Percentiles rank a stretch among this genome's conserved stretches.
phyloP scores from a whole-genome alignment of 176 grass and related monocot species.

The Carex scoparia region DNA sequence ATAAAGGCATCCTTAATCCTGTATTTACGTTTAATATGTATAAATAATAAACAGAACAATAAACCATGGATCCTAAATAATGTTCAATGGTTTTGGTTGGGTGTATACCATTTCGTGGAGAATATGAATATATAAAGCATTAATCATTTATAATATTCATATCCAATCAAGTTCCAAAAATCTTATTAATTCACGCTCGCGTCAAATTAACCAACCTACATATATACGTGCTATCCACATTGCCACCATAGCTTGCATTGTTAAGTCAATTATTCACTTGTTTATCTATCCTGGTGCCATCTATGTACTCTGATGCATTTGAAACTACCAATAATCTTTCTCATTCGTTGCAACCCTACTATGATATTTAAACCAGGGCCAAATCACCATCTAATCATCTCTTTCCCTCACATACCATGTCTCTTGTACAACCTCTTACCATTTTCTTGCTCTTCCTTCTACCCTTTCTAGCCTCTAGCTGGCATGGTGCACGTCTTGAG shows the following conservation, averaged over 20 bases:
- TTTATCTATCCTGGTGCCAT: background rate
- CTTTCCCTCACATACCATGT: conserved; percentile 8
- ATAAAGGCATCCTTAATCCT: background rate
- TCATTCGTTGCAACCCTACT: background rate
- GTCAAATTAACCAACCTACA: background rate
- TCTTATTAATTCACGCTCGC: background rate
- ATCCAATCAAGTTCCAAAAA: background rate
- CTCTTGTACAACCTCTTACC: background rate
- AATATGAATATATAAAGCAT: too few relatives aligned
- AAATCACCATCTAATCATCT: background rate
- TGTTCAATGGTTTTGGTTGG: background rate
- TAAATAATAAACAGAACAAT: background rate
- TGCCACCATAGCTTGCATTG: background rate
- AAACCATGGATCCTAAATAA: background rate
- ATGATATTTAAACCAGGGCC: background rate
- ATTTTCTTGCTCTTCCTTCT: conserved; percentile 23
- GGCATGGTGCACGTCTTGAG: conserved; percentile 31
- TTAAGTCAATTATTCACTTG: background rate
- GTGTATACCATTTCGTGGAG: background rate
- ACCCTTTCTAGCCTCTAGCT: background rate
- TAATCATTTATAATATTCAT: background rate
- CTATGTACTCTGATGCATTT: background rate
- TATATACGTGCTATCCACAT: conserved; percentile 2
- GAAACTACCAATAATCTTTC: background rate
- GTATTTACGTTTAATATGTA: background rate